phyloP scores from a whole-genome alignment of 306 rosid genomes.

The Rosa rugosa region DNA sequence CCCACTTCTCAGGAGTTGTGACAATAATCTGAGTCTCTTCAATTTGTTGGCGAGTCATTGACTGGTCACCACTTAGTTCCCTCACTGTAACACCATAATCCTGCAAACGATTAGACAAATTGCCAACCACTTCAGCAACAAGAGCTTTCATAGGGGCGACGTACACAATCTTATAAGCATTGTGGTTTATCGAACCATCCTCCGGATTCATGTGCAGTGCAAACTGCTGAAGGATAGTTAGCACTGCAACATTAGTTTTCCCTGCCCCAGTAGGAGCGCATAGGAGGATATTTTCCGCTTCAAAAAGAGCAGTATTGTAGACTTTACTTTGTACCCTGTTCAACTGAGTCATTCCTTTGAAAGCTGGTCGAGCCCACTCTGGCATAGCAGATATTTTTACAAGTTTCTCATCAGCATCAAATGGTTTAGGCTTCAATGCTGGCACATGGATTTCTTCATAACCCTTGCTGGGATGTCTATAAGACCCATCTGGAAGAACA shows the following conservation, averaged over 20 bases:
- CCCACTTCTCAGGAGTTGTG: conserved; percentile 99
- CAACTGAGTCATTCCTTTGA: conserved; percentile 87
- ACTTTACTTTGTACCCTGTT: conserved; percentile 96
- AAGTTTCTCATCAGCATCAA: conserved; percentile 69
- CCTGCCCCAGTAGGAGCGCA: conserved; percentile 99
- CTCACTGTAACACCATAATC: conserved; percentile 76
- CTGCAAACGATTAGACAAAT: conserved; percentile 89
- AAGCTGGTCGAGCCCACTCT: conserved; percentile 95
- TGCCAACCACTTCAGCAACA: conserved; percentile 96
- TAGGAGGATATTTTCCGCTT: conserved; percentile 70
- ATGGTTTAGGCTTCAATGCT: conserved; percentile 68
- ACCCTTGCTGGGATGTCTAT: conserved; percentile 68
- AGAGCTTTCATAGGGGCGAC: conserved; percentile 99
- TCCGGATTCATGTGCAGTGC: conserved; percentile 67
- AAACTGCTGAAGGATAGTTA: conserved; percentile 89
- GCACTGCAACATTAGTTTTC: conserved; percentile 96
- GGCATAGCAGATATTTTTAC: conserved; percentile 83
- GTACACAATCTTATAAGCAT: conserved; percentile 80
- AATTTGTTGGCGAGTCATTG: conserved; percentile 85
- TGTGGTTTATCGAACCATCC: conserved; percentile 79
- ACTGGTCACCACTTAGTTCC: conserved; percentile 95
- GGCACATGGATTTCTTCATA: conserved; percentile 96
- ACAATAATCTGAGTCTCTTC: conserved; percentile 97
- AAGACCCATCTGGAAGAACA: conserved; percentile 87
- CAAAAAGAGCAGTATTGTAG: conserved; percentile 82